These are phyloP conservation scores for Pleurotus pulmonarius DNA, from an alignment of 768 basidiomycete genomes.

Conservation along the genomic window DNA sequence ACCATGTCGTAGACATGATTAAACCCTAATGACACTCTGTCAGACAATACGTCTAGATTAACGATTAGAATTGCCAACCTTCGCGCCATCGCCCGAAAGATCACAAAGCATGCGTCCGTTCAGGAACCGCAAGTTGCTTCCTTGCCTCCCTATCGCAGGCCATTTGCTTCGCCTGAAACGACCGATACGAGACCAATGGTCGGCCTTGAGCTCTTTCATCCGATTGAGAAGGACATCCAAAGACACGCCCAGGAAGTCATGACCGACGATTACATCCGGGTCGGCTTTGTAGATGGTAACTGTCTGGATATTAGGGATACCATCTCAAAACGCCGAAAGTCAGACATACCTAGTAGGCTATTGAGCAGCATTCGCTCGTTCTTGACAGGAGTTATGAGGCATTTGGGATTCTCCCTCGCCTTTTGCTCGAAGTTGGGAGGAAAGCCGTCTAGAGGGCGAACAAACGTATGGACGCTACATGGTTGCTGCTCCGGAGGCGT, in stretches of 20 bases:
- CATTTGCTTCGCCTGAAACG: conserved; percentile 82
- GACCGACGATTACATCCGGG: conserved; percentile 92
- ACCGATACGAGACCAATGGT: conserved; percentile 93
- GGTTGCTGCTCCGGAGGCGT: conserved; percentile 86
- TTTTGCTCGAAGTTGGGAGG: conserved; percentile 78
- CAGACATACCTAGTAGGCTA: conserved; percentile 61
- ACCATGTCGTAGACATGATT: conserved; percentile 98
- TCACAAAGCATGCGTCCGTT: conserved; percentile 89
- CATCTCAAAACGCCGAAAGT: background rate
- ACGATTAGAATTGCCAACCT: conserved; percentile 43
- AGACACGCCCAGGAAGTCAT: conserved; percentile 88
- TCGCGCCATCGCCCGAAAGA: conserved; percentile 90
- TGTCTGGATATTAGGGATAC: conserved; percentile 17
- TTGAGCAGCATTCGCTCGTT: conserved; percentile 87
- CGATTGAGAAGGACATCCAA: conserved; percentile 89
- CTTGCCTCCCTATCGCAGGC: conserved; percentile 79
- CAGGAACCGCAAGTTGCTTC: conserved; percentile 79
- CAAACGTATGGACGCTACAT: conserved; percentile 81
- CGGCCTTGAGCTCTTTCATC: conserved; percentile 85
- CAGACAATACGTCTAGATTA: background rate
- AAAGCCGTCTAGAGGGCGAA: conserved; percentile 85
- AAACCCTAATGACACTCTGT: conserved; percentile 57
- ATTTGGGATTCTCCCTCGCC: conserved; percentile 61
- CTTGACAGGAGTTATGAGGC: conserved; percentile 66
- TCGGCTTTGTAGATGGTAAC: conserved; percentile 81